Evolutionary conservation across 208 protist genomes (phyloP).

Genomic region (Endotrypanum monterogeii): DNA sequence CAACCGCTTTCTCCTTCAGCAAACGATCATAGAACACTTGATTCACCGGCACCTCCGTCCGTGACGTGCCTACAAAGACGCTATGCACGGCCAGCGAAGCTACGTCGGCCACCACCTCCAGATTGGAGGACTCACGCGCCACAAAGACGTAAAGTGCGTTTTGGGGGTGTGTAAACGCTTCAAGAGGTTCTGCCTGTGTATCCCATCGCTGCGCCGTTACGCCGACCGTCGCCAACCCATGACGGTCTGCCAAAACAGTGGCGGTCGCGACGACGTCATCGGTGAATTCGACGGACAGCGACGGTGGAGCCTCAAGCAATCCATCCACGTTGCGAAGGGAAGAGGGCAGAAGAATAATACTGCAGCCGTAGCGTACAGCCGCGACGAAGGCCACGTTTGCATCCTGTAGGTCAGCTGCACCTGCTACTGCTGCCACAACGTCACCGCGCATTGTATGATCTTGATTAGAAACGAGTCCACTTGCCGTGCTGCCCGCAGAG

Average conservation of each 20-base stretch:
- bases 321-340: constrained; percentile 22
- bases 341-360: constrained; percentile 54
- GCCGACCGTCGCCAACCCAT: constrained; percentile 45
- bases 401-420: constrained; percentile 41
- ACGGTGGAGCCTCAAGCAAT: constrained; percentile 44
- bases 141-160: constrained; percentile 71
- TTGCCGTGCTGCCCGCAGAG: constrained; percentile 3
- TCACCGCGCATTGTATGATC: constrained; percentile 49
- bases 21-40: constrained; percentile 80
- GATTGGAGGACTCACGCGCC: constrained; percentile 21
- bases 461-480: neutral
- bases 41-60: constrained; percentile 51
- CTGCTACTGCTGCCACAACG: constrained; percentile 52
- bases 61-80: constrained; percentile 34
- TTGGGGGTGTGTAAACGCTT: constrained; percentile 49
- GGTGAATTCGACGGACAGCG: constrained; percentile 47
- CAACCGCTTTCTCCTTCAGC: constrained; percentile 46
- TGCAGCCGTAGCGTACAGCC: constrained; percentile 61
- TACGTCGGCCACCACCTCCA: constrained; percentile 31
- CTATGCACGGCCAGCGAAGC: constrained; percentile 25
- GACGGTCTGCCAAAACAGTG: constrained; percentile 38
- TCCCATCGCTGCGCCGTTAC: constrained; percentile 39
- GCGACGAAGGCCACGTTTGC: constrained; percentile 66
- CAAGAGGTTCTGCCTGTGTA: constrained; percentile 38
- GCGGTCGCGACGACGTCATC: constrained; percentile 51